Conservation (phyloP, 192 early-diverging fungal genomes). For the Gonapodya prolifera region DNA sequence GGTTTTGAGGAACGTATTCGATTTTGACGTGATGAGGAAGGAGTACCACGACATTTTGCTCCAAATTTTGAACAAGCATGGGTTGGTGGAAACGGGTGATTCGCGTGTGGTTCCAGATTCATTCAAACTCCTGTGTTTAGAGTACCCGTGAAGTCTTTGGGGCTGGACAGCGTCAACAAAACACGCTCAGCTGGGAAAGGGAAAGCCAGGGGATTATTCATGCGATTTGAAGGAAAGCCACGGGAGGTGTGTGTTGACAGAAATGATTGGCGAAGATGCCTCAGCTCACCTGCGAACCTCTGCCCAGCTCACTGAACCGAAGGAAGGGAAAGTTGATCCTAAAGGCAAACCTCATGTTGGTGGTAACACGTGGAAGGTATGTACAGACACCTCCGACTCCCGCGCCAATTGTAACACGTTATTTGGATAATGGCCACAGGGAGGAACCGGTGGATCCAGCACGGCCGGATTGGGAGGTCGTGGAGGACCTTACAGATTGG, state of each 20-base stretch:
- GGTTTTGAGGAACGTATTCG: slow-evolving; percentile 67
- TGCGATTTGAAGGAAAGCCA: not conserved
- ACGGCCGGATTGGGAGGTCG: slow-evolving; percentile 33
- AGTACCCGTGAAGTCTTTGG: not conserved
- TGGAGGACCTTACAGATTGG: slow-evolving; percentile 28
- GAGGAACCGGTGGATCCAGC: slow-evolving; percentile 29
- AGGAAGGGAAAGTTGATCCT: not conserved
- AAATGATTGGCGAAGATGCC: no score
- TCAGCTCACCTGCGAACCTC: not conserved
- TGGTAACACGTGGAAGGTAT: not conserved
- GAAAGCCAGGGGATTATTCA: not conserved
- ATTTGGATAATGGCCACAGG: slow-evolving; percentile 29
- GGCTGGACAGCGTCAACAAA: not conserved
- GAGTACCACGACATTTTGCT: slow-evolving; percentile 54
- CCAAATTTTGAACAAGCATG: slow-evolving; percentile 58
- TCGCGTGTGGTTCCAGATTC: no score
- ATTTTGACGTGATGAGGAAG: slow-evolving; percentile 47
- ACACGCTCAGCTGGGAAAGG: not conserved
- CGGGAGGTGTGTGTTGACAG: not conserved
- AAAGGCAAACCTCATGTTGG: not conserved
- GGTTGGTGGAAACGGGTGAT: slow-evolving; percentile 14
- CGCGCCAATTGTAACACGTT: no score
- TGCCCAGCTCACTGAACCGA: not conserved
- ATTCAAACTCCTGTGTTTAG: no score
- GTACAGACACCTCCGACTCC: no score